Percentiles rank a stretch among this genome's conserved stretches.
These are phyloP conservation scores for Boletus coccyginus DNA, from an alignment of 768 basidiomycete species.

Conservation along the genomic window DNA sequence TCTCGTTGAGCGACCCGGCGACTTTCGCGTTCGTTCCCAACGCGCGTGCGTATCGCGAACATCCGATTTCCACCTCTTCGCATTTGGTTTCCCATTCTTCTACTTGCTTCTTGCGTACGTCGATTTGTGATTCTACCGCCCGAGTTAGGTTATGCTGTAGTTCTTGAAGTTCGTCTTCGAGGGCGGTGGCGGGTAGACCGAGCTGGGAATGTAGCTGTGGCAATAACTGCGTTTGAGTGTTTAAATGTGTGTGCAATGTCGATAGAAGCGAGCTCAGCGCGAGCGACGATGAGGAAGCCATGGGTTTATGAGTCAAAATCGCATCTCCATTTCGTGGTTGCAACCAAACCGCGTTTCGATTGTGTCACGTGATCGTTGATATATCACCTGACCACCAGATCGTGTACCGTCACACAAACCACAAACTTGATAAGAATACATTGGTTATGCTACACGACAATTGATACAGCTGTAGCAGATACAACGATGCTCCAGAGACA, in stretches of 20 bases:
- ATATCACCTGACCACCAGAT: conserved; percentile 19
- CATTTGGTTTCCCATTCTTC: conserved; percentile 70
- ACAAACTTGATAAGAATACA: background rate
- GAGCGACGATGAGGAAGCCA: conserved; percentile 34
- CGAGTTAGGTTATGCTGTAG: conserved; percentile 74
- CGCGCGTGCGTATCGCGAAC: conserved; percentile 63
- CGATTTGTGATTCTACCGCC: conserved; percentile 74
- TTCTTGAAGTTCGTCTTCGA: conserved; percentile 74
- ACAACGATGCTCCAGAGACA: background rate
- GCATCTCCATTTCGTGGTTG: conserved; percentile 15
- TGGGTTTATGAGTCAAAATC: conserved; percentile 12
- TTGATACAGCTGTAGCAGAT: background rate
- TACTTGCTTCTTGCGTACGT: conserved; percentile 68
- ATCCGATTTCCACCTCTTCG: conserved; percentile 57
- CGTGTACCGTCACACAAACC: too few relatives aligned
- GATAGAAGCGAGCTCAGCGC: conserved; percentile 65
- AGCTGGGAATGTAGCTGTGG: conserved; percentile 83
- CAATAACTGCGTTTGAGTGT: conserved; percentile 77
- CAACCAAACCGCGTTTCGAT: conserved; percentile 23
- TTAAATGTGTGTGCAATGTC: conserved; percentile 74
- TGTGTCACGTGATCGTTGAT: conserved; percentile 25
- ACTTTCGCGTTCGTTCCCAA: conserved; percentile 72
- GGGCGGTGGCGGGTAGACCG: conserved; percentile 73
- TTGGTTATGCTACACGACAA: background rate
- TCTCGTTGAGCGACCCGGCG: conserved; percentile 60